phyloP scores from a whole-genome alignment of 495 filamentous ascomycete genomes.

The Bombardia bombarda region DNA sequence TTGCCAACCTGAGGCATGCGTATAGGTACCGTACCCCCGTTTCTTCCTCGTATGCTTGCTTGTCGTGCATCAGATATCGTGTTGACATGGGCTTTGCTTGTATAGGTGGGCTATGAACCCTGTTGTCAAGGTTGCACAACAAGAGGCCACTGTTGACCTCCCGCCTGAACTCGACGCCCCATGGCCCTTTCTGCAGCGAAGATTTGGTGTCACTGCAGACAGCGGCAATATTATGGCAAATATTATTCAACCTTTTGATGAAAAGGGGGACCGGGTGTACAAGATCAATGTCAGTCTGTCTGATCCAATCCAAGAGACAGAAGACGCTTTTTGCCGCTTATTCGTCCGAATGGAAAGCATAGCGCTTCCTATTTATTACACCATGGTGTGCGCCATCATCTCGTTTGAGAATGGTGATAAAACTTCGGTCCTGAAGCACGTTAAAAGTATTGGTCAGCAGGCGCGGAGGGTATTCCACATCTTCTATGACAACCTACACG shows the following conservation, averaged over 20 bases:
- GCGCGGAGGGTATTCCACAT: conserved; percentile 18
- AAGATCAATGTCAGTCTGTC: conserved; percentile 29
- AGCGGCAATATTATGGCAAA: conserved; percentile 31
- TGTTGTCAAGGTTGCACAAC: conserved; percentile 32
- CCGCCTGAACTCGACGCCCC: conserved; percentile 26
- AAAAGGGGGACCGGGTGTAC: conserved; percentile 16
- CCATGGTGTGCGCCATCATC: conserved; percentile 21
- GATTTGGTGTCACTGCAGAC: conserved; percentile 28
- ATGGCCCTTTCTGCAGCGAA: conserved; percentile 29
- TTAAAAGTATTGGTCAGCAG: conserved; percentile 14
- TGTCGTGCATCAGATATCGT: no score
- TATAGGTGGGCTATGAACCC: conserved; percentile 37
- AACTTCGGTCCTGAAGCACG: conserved; percentile 12
- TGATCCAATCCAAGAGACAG: conserved; percentile 17
- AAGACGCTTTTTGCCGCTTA: conserved; percentile 26
- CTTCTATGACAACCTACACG: conserved; percentile 24
- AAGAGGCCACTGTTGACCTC: conserved; percentile 28
- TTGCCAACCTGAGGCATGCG: conserved; percentile 28
- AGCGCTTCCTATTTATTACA: conserved; percentile 27
- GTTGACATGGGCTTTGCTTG: background rate
- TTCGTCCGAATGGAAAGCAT: conserved; percentile 24
- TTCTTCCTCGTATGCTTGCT: no score
- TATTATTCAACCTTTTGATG: conserved; percentile 26
- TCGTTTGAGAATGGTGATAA: conserved; percentile 15
- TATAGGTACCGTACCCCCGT: no score